Percentiles rank a stretch among this genome's conserved stretches.
Conservation (phyloP, 495 filamentous ascomycete genomes). For the Clohesyomyces aquaticus region DNA sequence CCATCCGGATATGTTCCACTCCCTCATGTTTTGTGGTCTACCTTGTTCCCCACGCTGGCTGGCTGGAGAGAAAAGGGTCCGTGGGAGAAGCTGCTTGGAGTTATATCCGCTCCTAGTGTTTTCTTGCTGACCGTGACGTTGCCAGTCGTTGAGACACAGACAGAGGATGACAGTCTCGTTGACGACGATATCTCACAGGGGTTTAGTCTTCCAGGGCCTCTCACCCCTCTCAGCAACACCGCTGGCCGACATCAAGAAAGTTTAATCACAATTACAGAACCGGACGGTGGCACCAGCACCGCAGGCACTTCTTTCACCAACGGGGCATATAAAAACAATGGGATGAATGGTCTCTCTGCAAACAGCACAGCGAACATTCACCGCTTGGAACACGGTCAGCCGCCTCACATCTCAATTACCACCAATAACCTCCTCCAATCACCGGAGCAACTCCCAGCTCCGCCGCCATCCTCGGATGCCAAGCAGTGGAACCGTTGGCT, state of each 20-base stretch:
- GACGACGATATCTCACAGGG: conserved; percentile 27
- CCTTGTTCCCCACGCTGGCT: conserved; percentile 86
- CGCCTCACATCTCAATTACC: conserved; percentile 12
- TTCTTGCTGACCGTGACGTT: conserved; percentile 89
- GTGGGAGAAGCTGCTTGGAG: conserved; percentile 75
- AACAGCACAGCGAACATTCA: neutral
- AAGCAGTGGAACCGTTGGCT: conserved; percentile 91
- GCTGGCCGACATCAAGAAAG: conserved; percentile 21
- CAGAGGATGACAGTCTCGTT: conserved; percentile 56
- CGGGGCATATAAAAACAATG: neutral
- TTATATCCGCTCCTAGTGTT: conserved; percentile 84
- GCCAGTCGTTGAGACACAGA: conserved; percentile 79
- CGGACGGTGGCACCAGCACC: conserved; percentile 14
- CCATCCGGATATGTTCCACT: conserved; percentile 71
- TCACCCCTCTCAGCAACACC: conserved; percentile 48
- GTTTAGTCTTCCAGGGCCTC: conserved; percentile 42
- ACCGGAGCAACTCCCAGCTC: conserved; percentile 31
- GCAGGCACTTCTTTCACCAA: neutral
- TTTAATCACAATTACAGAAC: conserved; percentile 23
- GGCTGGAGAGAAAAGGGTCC: conserved; percentile 75
- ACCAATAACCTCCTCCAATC: conserved; percentile 28
- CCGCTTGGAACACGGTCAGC: neutral
- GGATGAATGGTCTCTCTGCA: neutral
- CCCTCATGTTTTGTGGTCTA: conserved; percentile 68
- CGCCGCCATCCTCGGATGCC: conserved; percentile 33